Evolutionary conservation across 768 basidiomycete genomes (phyloP), one percentile per base, ranked within the genome.

Genomic region (Lentinus tigrinus): DNA sequence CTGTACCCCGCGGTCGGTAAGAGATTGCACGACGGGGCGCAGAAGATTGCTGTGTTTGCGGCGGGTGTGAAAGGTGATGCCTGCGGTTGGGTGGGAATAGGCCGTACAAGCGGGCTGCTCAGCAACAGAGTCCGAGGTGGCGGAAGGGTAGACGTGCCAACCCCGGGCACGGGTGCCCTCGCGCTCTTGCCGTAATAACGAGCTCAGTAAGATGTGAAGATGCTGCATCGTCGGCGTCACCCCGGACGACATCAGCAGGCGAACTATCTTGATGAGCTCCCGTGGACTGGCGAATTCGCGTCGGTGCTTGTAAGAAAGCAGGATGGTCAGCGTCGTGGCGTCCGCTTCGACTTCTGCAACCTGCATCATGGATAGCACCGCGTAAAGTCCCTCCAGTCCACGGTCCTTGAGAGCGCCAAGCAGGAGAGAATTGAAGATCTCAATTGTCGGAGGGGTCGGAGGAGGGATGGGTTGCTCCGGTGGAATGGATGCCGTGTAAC

Each of bases 381-480:
- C 61, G 19, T 71, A 75, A 53, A 82, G 77, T 36, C 75, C 78
- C 37, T 71, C 58, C 46, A 90, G 70, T 39, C 87, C 87, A 57
- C 75, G 75, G 39, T 72, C 70, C 23, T 66, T 69, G 54, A 89
- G 68, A 21, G 82, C 59, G 38, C 82, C 82, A 49, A 74, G 72
- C 13, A 91, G 72, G 19, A 88, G 70, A 19, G 83, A 77, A 67
- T 93, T 91, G 74, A 89, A 82, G 26, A 89, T 64, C 31, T 70
- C 62, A 52, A 72, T 71, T 24, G 76, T 73, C 23, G 74, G 63
- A 16, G 59, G 52, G 27, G 61, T 44, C 60, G 58, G 23, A 19
- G 52, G 60, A 42, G 60, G 56, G 5, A 63, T 58, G 24, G 54
- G 56, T 47, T 61, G 52, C 23, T 69, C 46, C 47, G 75, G 75